A percentile compares a stretch with the other conserved stretches of the same genome.
These are phyloP conservation scores for Saccharomyces hybrid DNA, from an alignment of 1,139 yeast genomes.

Conservation along the genomic window DNA sequence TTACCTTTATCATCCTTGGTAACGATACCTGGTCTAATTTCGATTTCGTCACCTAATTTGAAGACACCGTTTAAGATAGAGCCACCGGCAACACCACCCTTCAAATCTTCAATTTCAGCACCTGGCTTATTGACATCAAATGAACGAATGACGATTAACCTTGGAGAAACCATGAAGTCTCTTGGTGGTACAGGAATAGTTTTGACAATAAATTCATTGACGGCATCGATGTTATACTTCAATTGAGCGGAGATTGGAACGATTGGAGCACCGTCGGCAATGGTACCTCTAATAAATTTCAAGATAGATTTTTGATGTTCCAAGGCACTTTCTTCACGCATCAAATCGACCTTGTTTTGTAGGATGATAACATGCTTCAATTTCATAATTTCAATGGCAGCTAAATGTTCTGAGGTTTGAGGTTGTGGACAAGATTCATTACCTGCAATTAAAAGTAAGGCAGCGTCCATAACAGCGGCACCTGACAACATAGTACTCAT, in stretches of 20 bases:
- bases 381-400: conserved; percentile 99
- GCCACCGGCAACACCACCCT: conserved; percentile 99
- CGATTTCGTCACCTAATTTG: conserved; percentile 95
- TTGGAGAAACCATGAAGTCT: conserved; percentile 89
- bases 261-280: conserved; percentile 98
- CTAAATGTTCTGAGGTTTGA: conserved; percentile 97
- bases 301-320: conserved; percentile 92
- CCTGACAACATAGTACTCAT: conserved; percentile 99
- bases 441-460: conserved; percentile 90
- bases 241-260: conserved; percentile 98
- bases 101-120: conserved; percentile 91
- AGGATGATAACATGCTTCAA: conserved; percentile 92
- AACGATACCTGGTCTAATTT: conserved; percentile 97
- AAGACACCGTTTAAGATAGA: conserved; percentile 95
- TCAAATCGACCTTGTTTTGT: conserved; percentile 96
- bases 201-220: conserved; percentile 91
- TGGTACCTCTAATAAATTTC: conserved; percentile 91
- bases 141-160: conserved; percentile 94
- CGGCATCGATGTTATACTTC: conserved; percentile 97
- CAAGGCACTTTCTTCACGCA: conserved; percentile 94
- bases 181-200: conserved; percentile 94
- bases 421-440: conserved; percentile 99
- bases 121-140: conserved; percentile 99
- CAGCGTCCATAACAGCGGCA: conserved; percentile 99
- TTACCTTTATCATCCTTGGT: conserved; percentile 90